Evolutionary conservation across 177 flowering plant species (phyloP).

Genomic region (Vitis hybrid): DNA sequence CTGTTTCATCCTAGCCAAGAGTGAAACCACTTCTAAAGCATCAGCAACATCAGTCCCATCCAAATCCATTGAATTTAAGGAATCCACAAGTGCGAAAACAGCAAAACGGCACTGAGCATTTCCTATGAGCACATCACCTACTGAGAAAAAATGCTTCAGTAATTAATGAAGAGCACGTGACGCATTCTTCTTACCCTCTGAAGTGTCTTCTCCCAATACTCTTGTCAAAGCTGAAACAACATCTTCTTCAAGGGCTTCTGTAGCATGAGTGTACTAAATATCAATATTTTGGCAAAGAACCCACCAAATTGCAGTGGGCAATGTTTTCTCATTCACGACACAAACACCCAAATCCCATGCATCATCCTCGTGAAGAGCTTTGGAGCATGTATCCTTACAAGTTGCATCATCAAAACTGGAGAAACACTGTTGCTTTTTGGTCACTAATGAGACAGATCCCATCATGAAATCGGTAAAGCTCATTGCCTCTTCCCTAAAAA

Average conservation of each 20-base stretch:
- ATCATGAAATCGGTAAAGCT: constrained; percentile 53
- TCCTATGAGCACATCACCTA: constrained; percentile 66
- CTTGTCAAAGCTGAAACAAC: constrained; percentile 36
- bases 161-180: constrained; percentile 78
- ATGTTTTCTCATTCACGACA: constrained; percentile 38
- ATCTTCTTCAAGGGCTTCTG: background rate
- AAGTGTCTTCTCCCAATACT: constrained; percentile 73
- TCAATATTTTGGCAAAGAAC: constrained; percentile 73
- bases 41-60: constrained; percentile 53
- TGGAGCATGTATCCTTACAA: constrained; percentile 5
- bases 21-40: constrained; percentile 64
- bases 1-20: constrained; percentile 63
- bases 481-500: constrained; percentile 58
- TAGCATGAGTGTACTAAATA: constrained; percentile 44
- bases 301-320: constrained; percentile 76
- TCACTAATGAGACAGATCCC: constrained; percentile 29
- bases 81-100: constrained; percentile 64
- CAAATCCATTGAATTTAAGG: constrained; percentile 58
- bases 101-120: constrained; percentile 66
- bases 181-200: constrained; percentile 77
- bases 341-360: constrained; percentile 55
- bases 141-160: constrained; percentile 62
- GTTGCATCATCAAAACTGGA: constrained; percentile 16
- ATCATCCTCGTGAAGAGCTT: constrained; percentile 20
- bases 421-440: constrained; percentile 16